Evolutionary conservation across 768 basidiomycete species (phyloP).

Genomic region (Rhizopogon vinicolor): DNA sequence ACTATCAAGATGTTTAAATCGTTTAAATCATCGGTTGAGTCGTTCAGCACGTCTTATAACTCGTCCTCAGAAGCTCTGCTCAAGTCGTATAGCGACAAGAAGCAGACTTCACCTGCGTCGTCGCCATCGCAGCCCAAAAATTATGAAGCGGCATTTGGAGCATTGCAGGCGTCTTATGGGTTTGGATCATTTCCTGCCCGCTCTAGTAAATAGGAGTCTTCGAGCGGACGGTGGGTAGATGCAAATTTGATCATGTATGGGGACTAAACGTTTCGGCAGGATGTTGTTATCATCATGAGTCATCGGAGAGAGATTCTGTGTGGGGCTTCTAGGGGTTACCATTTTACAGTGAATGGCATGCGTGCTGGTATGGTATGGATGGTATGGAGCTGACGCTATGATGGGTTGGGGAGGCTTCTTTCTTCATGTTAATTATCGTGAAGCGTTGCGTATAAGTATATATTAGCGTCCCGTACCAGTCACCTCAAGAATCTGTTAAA

Average conservation of each 20-base stretch:
- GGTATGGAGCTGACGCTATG: too few relatives aligned
- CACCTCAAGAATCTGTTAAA: too few relatives aligned
- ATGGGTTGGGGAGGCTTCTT: neutral
- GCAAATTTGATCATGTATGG: neutral
- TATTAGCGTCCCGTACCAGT: too few relatives aligned
- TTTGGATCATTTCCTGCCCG: neutral
- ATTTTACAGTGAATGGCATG: too few relatives aligned
- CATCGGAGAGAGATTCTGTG: neutral
- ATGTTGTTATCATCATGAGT: neutral
- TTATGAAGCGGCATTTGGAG: conserved; percentile 1
- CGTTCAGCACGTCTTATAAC: neutral
- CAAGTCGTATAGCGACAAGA: neutral
- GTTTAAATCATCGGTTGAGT: neutral
- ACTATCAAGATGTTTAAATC: neutral
- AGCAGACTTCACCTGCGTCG: neutral
- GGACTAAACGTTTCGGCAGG: neutral
- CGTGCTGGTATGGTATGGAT: too few relatives aligned
- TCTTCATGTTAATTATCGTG: neutral
- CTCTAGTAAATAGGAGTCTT: neutral
- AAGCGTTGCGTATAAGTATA: neutral
- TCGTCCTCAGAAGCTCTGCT: neutral
- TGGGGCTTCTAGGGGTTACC: neutral
- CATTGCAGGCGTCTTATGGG: conserved; percentile 2
- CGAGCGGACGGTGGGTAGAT: neutral
- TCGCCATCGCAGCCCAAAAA: neutral